Evolutionary conservation across 1,139 yeast species (phyloP), one percentile per base, ranked within the genome.

Genomic region (Schizosaccharomyces versatilis): DNA sequence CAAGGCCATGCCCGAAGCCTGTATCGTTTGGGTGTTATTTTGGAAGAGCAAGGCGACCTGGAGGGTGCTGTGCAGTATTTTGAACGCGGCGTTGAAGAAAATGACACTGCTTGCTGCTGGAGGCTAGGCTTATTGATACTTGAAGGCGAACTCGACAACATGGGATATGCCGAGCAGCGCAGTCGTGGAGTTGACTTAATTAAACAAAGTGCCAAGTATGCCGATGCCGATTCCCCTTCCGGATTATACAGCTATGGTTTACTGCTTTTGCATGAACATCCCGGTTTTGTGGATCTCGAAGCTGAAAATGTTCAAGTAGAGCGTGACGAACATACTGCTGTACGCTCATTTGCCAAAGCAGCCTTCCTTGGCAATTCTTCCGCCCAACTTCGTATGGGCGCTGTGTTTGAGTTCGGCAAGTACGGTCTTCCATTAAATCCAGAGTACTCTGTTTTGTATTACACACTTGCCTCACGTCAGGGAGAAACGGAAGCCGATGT

Each of bases 341-440:
- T 49, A 9, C 15, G 19, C 6, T 17, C 68, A 6, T 56, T 68
- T 38, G 68, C 66, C 51, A 60, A 65, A 39, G 65, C 71, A 0
- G 72, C 72, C 1, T 60, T 64, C 62, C 60, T 68, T 14, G 69
- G 69, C 7, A 67, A 65, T 53, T 65, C 67, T 6, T 72, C 72
- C 5, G 73, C 73, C 9, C 61, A 66, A 53, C 61, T 68, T 14
- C 64, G 71, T 8, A 64, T 70, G 67, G 72, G 71, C n/a, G 62
- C 64, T 48, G 70, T 71, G 3, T 69, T 69, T 66, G 70, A 68
- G 54, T 66, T 66, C 3, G 67, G 65, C 7, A 66, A 64, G 41
- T 62, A 64, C 52, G 71, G 69, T 8, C 67, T 64, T 53, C 70
- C 67, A 56, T 63, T 54, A 42, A 54, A 57, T 38, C 60, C 62